Conservation (phyloP, 2,329 filamentous ascomycete genomes). For the Apiospora saccharicola region DNA sequence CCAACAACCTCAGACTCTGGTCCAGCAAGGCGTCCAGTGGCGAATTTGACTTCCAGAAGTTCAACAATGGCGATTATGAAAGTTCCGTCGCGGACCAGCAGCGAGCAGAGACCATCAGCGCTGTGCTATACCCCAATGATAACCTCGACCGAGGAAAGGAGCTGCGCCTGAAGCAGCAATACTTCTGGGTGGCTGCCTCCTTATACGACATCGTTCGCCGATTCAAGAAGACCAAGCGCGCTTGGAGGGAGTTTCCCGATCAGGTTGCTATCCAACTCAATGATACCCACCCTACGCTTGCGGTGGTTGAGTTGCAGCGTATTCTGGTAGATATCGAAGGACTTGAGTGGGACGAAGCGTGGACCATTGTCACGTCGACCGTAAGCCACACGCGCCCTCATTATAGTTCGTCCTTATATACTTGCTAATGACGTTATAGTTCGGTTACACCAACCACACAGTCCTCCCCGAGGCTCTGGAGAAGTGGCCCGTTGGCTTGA, state of each 20-base stretch:
- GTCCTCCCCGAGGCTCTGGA: conserved; percentile 96
- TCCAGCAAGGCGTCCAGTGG: conserved; percentile 96
- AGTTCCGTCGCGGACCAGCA: conserved; percentile 98
- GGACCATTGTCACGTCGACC: conserved; percentile 77
- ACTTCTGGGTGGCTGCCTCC: conserved; percentile 99
- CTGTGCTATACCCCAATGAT: conserved; percentile 96
- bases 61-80: conserved; percentile 98
- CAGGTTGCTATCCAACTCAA: conserved; percentile 98
- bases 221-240: conserved; percentile 95
- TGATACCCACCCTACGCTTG: conserved; percentile 95
- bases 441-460: conserved; percentile 98
- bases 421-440: conserved; percentile 49
- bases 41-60: conserved; percentile 99
- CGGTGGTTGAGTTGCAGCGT: conserved; percentile 93
- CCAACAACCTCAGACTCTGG: conserved; percentile 97
- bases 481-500: conserved; percentile 94
- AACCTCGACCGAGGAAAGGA: conserved; percentile 97
- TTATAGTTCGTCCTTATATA: conserved; percentile 10
- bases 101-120: conserved; percentile 97
- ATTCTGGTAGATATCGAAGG: conserved; percentile 91
- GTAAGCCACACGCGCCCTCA: conserved; percentile 50
- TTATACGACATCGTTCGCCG: conserved; percentile 94
- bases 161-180: conserved; percentile 97
- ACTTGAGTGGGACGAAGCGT: conserved; percentile 91
- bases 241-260: conserved; percentile 91